A percentile compares a stretch with the other conserved stretches of the same genome.
phyloP scores from a whole-genome alignment of 1,284 basidiomycete species.

The Rhizopogon parksii region DNA sequence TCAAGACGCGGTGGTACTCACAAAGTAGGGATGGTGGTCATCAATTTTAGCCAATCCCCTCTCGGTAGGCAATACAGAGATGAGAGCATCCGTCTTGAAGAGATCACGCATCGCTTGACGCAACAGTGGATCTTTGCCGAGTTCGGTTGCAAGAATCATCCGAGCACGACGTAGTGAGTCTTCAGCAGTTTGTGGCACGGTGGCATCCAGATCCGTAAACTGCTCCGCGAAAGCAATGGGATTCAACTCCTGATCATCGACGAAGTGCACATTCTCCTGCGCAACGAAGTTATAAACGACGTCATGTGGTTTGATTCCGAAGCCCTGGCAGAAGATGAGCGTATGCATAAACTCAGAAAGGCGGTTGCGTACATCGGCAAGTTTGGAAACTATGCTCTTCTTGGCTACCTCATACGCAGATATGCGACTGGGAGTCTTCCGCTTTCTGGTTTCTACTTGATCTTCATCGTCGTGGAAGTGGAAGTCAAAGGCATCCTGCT shows the following conservation, averaged over 20 bases:
- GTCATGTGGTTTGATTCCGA: constrained; percentile 74
- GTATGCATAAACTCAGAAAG: constrained; percentile 3
- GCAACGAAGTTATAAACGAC: constrained; percentile 75
- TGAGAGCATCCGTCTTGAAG: constrained; percentile 73
- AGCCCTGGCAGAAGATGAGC: constrained; percentile 43
- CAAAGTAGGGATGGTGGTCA: constrained; percentile 84
- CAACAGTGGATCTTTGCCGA: constrained; percentile 89
- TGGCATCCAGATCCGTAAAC: constrained; percentile 61
- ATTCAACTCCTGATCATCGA: constrained; percentile 73
- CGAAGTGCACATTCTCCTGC: constrained; percentile 53
- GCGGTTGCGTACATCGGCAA: constrained; percentile 58
- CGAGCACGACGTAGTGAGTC: constrained; percentile 71
- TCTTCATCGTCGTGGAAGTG: constrained; percentile 66
- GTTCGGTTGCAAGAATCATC: constrained; percentile 83
- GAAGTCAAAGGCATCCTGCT: constrained; percentile 54
- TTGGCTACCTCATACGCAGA: constrained; percentile 84
- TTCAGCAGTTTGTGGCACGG: constrained; percentile 50
- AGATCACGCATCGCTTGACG: constrained; percentile 73
- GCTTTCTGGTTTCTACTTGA: constrained; percentile 48
- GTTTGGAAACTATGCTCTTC: constrained; percentile 66
- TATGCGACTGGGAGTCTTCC: constrained; percentile 80
- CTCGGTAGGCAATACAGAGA: constrained; percentile 87
- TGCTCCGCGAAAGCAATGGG: constrained; percentile 72
- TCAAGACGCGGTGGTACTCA: constrained; percentile 37
- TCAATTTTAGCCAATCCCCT: constrained; percentile 89